Percentiles rank a stretch among this genome's conserved stretches.
phyloP scores from a whole-genome alignment of 768 basidiomycete genomes.

The Saitozyma podzolica region DNA sequence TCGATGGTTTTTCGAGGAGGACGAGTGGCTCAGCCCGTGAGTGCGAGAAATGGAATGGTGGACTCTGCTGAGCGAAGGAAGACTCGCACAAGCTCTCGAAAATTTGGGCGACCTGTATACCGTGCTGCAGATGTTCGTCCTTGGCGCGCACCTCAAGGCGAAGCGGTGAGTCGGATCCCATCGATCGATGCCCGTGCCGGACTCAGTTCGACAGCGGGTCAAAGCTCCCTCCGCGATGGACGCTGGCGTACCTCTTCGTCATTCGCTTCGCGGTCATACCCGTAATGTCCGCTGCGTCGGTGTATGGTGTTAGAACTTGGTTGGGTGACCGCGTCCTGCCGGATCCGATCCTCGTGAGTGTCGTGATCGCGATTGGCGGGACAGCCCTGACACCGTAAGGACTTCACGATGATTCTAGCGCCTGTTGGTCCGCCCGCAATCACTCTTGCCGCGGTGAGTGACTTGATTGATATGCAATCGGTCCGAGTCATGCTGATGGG shows the following conservation, averaged over 20 bases:
- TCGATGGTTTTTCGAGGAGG: conserved; percentile 35
- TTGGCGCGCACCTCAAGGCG: conserved; percentile 46
- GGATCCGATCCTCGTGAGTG: conserved; percentile 42
- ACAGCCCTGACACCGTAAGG: conserved; percentile 20
- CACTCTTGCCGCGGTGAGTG: conserved; percentile 47
- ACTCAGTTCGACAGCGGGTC: conserved; percentile 13
- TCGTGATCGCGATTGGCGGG: background rate
- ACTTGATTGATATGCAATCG: background rate
- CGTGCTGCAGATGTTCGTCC: conserved; percentile 47
- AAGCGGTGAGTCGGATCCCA: conserved; percentile 19
- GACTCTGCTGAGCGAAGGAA: conserved; percentile 13
- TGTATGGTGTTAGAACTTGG: conserved; percentile 29
- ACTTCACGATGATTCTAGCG: conserved; percentile 44
- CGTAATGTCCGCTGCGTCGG: conserved; percentile 29
- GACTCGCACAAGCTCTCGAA: conserved; percentile 25
- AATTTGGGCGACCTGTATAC: conserved; percentile 49
- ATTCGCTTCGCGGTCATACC: conserved; percentile 48
- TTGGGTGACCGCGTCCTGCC: conserved; percentile 24
- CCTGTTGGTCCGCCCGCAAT: conserved; percentile 51
- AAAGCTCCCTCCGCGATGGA: conserved; percentile 22
- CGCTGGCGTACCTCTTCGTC: conserved; percentile 43
- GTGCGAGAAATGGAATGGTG: conserved; percentile 6
- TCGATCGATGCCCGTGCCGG: too few species aligned
- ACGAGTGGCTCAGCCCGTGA: conserved; percentile 36
- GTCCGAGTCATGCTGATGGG: too few species aligned